These are phyloP conservation scores for Crepidotus variabilis DNA, from an alignment of 768 basidiomycete genomes.

Conservation along the genomic window DNA sequence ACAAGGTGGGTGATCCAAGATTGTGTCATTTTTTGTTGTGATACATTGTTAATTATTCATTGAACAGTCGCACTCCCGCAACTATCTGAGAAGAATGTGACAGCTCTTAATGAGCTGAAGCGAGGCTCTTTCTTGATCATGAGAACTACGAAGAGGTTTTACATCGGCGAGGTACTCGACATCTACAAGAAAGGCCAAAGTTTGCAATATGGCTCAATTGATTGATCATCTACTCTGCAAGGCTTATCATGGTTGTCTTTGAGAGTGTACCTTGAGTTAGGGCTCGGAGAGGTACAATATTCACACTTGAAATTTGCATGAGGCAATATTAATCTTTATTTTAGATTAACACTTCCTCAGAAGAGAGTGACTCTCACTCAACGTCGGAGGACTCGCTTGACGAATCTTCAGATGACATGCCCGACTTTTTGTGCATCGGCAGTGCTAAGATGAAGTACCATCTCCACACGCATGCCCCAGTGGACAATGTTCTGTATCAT, in stretches of 20 bases:
- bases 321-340: neutral
- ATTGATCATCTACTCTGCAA: neutral
- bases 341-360: neutral
- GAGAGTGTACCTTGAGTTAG: neutral
- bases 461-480: neutral
- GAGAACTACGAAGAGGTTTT: neutral
- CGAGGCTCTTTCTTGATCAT: neutral
- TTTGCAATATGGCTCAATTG: neutral
- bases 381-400: neutral
- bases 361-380: neutral
- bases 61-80: neutral
- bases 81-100: neutral
- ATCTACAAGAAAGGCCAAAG: neutral
- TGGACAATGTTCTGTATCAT: neutral
- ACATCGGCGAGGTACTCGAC: conserved; percentile 1
- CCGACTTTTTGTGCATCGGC: neutral
- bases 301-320: neutral
- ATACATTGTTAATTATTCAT: neutral
- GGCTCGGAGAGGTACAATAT: neutral
- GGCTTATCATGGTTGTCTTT: neutral
- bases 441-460: neutral
- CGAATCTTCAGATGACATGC: no score
- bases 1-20: neutral
- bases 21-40: no score
- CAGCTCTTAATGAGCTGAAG: neutral